Base-by-base conservation (phyloP, 2,329 filamentous ascomycete species). In the Stemphylium vesicarium region DNA sequence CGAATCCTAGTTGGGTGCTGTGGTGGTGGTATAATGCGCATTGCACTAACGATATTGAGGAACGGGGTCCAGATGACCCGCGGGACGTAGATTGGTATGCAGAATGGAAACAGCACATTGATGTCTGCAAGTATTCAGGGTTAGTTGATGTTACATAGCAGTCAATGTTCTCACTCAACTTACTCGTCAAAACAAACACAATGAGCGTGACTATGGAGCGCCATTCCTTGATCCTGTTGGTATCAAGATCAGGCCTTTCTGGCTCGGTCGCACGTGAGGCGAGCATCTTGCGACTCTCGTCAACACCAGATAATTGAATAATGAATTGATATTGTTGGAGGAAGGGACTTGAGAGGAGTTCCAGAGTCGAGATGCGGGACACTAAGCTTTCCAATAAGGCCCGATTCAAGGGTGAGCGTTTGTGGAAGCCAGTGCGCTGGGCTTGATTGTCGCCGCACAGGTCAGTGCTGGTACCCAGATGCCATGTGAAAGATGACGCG, bases 171-270 rank as follows among this genome's bases (percentile, higher is more conserved):
- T 24, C 18, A 36, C 29, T 11, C 9, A 16, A 84, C 87, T 81
- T 77, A 90, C 88, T 91, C 4, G 88, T 88, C 36, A 89, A 38
- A 31, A 90, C 78, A 65, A 91, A 91, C 39, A 88, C 82, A 48
- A 91, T 76, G 31, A 91, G 79, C 0, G 88, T 90, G 52, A 91
- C 75, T 44, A 91, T 90, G 13, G 88, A 90, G 44, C 84, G 80
- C 88, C 88, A 91, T 53, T 83, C 74, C 50, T 73, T 82, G 65
- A 91, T 90, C 61, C 81, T 75, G 42, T 72, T 72, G 22, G 84
- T 86, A 58, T 85, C 77, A 10, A 82, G 56, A 24, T 55, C 46
- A 11, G 40, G 53, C 46, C 43, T 46, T 39, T 63, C 57, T 11
- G 44, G 6, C 24, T 44, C 38, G 40, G 47, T 51, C 43, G 44